Conservation (phyloP, 441 rosid species). For the Manihot esculenta region DNA sequence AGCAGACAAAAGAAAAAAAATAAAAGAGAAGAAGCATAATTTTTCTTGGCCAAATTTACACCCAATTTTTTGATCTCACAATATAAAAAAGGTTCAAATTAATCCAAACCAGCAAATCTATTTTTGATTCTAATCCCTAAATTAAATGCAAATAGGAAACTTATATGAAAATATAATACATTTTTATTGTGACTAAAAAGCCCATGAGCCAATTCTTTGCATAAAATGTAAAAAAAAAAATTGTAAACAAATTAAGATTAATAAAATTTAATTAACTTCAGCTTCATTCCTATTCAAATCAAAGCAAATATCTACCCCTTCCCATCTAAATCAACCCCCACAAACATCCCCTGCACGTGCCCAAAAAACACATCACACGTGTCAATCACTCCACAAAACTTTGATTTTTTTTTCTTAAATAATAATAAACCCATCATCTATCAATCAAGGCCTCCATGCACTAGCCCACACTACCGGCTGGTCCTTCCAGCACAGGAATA, state of each 20-base stretch:
- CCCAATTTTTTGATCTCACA: too few species aligned
- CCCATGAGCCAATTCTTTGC: slow-evolving; percentile 5
- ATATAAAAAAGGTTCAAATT: too few species aligned
- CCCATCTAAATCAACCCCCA: slow-evolving; percentile 2
- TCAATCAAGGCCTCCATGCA: slow-evolving; percentile 74
- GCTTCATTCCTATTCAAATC: slow-evolving; percentile 29
- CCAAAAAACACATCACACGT: slow-evolving; percentile 45
- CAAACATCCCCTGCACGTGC: slow-evolving; percentile 38
- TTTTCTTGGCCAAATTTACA: too few species aligned
- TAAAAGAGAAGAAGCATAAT: too few species aligned
- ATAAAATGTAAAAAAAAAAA: slow-evolving; percentile 21
- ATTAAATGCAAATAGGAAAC: background rate
- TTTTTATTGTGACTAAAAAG: background rate
- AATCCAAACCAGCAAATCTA: too few species aligned
- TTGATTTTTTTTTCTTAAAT: background rate
- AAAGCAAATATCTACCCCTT: slow-evolving; percentile 34
- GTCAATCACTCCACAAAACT: slow-evolving; percentile 31
- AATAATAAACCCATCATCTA: background rate
- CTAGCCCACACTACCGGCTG: slow-evolving; percentile 95
- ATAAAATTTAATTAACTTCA: slow-evolving; percentile 25
- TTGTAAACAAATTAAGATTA: slow-evolving; percentile 18
- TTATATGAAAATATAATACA: background rate
- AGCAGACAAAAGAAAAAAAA: too few species aligned
- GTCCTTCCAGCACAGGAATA: slow-evolving; percentile 87
- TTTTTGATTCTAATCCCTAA: too few species aligned